These are phyloP conservation scores for Psilocybe tampanensis DNA, from an alignment of 768 basidiomycete species.

Conservation along the genomic window DNA sequence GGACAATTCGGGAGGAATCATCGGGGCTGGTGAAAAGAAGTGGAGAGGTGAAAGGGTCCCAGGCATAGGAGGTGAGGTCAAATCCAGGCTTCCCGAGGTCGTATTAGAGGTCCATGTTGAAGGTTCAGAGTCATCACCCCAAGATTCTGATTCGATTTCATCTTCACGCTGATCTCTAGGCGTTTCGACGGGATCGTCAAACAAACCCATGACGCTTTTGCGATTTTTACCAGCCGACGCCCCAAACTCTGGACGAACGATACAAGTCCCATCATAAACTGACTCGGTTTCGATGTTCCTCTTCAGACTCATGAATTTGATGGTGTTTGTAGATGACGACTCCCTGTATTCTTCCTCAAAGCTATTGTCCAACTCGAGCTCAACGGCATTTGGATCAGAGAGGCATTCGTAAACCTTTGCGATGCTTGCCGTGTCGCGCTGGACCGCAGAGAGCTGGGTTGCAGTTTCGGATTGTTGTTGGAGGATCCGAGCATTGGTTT, in stretches of 20 bases:
- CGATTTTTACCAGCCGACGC: constrained; percentile 30
- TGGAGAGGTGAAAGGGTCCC: constrained; percentile 35
- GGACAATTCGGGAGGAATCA: constrained; percentile 21
- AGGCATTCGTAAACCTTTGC: constrained; percentile 70
- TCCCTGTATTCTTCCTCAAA: constrained; percentile 21
- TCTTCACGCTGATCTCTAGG: constrained; percentile 10
- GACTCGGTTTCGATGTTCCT: constrained; percentile 41
- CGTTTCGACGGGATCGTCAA: constrained; percentile 36
- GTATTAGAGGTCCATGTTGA: constrained; percentile 33
- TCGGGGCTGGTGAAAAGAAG: constrained; percentile 28
- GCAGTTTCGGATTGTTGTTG: constrained; percentile 65
- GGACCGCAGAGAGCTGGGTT: constrained; percentile 64
- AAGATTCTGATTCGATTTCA: constrained; percentile 26
- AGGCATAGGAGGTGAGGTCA: constrained; percentile 4
- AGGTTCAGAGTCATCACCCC: constrained; percentile 29
- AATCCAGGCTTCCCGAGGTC: neutral
- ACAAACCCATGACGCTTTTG: constrained; percentile 66
- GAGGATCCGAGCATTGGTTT: constrained; percentile 67
- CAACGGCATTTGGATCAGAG: constrained; percentile 52
- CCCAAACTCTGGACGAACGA: constrained; percentile 15
- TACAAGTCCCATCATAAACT: constrained; percentile 18
- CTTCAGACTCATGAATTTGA: constrained; percentile 51
- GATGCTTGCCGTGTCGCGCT: constrained; percentile 73
- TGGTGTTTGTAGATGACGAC: constrained; percentile 38
- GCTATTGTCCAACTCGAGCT: constrained; percentile 39